These are phyloP conservation scores for Phytophthora europaea DNA, from an alignment of 352 stramenopile genomes.

Conservation along the genomic window DNA sequence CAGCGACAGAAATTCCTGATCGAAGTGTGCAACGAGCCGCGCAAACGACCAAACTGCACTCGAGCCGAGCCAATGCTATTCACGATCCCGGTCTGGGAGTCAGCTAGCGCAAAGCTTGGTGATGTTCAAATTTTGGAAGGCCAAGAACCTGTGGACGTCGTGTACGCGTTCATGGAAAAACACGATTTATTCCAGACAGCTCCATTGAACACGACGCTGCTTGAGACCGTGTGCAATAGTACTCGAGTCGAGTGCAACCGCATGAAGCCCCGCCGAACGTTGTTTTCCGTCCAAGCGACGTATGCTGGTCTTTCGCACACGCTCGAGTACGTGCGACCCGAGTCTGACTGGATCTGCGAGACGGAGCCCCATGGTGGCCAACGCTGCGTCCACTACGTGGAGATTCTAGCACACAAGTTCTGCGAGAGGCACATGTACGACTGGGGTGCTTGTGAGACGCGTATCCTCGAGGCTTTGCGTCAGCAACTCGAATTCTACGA, in stretches of 20 bases:
- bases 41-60: constrained; percentile 76
- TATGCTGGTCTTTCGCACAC: constrained; percentile 76
- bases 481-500: constrained; percentile 78
- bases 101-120: constrained; percentile 71
- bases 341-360: constrained; percentile 82
- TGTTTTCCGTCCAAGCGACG: constrained; percentile 86
- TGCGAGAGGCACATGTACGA: constrained; percentile 82
- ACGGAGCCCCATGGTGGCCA: constrained; percentile 54
- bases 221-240: constrained; percentile 79
- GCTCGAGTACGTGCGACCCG: constrained; percentile 81
- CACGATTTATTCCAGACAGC: constrained; percentile 87
- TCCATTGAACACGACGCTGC: constrained; percentile 78
- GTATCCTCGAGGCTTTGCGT: constrained; percentile 72
- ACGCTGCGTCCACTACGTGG: constrained; percentile 81
- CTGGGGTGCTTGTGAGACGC: constrained; percentile 60
- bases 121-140: constrained; percentile 80
- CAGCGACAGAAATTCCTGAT: constrained; percentile 77
- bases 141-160: constrained; percentile 82
- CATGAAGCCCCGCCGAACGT: constrained; percentile 61
- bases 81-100: constrained; percentile 82
- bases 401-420: constrained; percentile 70
- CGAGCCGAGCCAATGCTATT: constrained; percentile 81
- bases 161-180: constrained; percentile 90
- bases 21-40: constrained; percentile 75
- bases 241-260: constrained; percentile 72